These are phyloP conservation scores for Eutypella sp. DNA, from an alignment of 2,329 filamentous ascomycete genomes.

Conservation along the genomic window DNA sequence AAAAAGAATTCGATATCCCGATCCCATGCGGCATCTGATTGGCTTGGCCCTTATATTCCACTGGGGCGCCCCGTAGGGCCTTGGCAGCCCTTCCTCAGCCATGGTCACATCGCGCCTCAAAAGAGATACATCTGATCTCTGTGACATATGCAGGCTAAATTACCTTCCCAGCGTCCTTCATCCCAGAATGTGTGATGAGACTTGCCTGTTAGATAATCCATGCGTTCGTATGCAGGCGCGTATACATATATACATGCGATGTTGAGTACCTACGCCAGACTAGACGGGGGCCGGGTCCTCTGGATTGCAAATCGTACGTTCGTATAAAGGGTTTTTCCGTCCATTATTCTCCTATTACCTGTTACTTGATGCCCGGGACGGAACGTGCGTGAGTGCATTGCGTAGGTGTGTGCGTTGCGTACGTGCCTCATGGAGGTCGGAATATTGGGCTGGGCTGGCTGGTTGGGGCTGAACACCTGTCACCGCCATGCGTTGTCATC, in stretches of 20 bases:
- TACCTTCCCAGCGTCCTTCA: background rate
- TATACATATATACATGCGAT: too few relatives aligned
- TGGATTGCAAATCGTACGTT: too few relatives aligned
- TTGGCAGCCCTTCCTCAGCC: background rate
- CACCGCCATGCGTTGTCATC: background rate
- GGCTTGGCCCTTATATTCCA: background rate
- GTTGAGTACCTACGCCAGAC: too few relatives aligned
- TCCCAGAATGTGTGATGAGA: too few relatives aligned
- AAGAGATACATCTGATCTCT: background rate
- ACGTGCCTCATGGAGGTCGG: background rate
- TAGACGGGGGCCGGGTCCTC: too few relatives aligned
- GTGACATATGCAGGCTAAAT: background rate
- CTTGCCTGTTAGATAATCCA: too few relatives aligned
- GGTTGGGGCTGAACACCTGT: background rate
- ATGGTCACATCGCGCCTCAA: background rate
- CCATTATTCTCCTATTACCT: too few relatives aligned
- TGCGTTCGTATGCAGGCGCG: too few relatives aligned
- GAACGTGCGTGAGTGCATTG: too few relatives aligned
- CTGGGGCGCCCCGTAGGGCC: background rate
- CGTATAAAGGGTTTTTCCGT: too few relatives aligned
- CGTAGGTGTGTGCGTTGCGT: background rate
- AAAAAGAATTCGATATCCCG: background rate
- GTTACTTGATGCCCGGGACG: too few relatives aligned
- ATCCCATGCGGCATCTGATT: background rate
- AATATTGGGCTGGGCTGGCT: background rate